Evolutionary conservation across 176 grass and related monocot genomes (phyloP), one percentile per base, ranked within the genome.

Genomic region (Bromus sterilis): DNA sequence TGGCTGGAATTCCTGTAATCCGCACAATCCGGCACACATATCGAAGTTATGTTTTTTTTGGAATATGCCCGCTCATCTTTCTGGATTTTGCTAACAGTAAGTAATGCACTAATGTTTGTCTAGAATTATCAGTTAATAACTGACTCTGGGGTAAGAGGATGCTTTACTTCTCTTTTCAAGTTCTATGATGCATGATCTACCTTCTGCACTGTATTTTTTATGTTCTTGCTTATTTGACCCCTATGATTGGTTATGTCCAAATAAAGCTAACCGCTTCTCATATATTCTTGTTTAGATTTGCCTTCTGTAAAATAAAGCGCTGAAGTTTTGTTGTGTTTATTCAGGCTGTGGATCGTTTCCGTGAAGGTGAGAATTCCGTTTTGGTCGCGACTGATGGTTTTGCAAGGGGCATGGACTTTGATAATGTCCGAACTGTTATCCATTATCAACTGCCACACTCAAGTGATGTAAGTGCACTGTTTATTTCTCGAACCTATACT

Each of bases 361-460:
- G 91, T 89, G 94, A 40, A 89, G 90, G 82, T 85, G 89, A 94
- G 66, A 86, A 92, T 84, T 71, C 82, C 24, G 82, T 94, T 70
- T 55, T 97, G 64, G 80, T 94, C 41, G 94, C 94, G 23, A 97
- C 94, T 85, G 94, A 97, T 90, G 91, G 93, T 66, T 91, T 91
- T 80, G 89, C 94, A 74, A 85, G 94, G 66, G 94, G 94, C 34
- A 93, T 97, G 71, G 94, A 97, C 82, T 94, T 94, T 86, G 89
- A 93, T 79, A 85, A 89, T 75, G 92, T 94, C 56, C 91, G 91
- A 82, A 94, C 94, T 83, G 91, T 97, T 66, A 85, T 97, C 66
- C 94, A 97, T 85, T 94, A 92, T 86, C 94, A 97, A 63, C 79
- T 97, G 80, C 94, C 94, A 78, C 94, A 97, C 58, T 85, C 94